phyloP scores from a whole-genome alignment of 2,329 filamentous ascomycete genomes.

The Pseudovirgaria hyperparasitica region DNA sequence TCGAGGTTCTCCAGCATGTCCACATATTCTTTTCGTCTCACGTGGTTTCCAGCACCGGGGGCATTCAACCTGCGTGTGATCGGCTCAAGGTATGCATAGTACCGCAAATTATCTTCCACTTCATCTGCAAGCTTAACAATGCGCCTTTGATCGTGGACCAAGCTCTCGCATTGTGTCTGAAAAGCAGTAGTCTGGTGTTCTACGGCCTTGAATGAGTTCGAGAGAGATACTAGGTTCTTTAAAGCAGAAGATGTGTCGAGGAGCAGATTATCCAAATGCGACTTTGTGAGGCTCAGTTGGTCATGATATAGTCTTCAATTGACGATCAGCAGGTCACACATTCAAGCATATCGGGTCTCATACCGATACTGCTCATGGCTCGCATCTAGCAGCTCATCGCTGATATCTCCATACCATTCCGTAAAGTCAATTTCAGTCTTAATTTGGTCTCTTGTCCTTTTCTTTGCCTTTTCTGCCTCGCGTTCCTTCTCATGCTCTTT shows the following conservation, averaged over 20 bases:
- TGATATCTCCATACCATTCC: constrained; percentile 45
- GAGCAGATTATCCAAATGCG: constrained; percentile 69
- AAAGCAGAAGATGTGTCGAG: constrained; percentile 65
- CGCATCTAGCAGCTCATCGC: constrained; percentile 60
- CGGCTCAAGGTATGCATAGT: constrained; percentile 86
- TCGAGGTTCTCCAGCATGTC: constrained; percentile 83
- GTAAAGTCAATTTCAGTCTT: constrained; percentile 48
- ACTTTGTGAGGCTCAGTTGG: constrained; percentile 67
- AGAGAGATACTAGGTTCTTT: constrained; percentile 62
- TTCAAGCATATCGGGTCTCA: constrained; percentile 15
- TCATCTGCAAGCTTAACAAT: constrained; percentile 70
- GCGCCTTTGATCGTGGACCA: constrained; percentile 69
- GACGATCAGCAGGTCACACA: background rate
- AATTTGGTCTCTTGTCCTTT: constrained; percentile 29
- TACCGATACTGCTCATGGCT: constrained; percentile 80
- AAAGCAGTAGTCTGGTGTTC: constrained; percentile 88
- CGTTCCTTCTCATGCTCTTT: constrained; percentile 35
- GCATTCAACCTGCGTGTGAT: constrained; percentile 85
- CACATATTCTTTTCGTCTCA: constrained; percentile 71
- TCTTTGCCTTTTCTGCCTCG: constrained; percentile 27
- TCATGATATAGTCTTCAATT: constrained; percentile 56
- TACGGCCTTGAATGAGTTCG: constrained; percentile 75
- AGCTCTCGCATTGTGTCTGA: constrained; percentile 78
- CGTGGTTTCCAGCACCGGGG: constrained; percentile 73
- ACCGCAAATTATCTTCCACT: constrained; percentile 80